A percentile compares a stretch with the other conserved stretches of the same genome.
phyloP scores from a whole-genome alignment of 768 basidiomycete genomes.

The Lactarius psammicola region DNA sequence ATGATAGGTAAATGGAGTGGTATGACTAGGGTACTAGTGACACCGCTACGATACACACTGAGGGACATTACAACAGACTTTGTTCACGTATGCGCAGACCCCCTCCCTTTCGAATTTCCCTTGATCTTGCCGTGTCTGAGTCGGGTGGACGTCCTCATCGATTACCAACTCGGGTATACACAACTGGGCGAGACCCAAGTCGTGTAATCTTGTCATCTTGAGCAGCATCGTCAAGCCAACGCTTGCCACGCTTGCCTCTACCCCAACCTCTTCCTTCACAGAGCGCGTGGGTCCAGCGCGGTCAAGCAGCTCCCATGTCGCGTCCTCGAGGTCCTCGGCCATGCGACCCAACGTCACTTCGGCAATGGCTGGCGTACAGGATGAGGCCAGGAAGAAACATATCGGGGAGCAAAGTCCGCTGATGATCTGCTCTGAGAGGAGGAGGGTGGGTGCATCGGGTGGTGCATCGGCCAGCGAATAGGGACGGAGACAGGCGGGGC shows the following conservation, averaged over 20 bases:
- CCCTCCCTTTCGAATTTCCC: neutral
- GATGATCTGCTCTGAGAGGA: conserved; percentile 61
- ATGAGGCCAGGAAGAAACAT: conserved; percentile 72
- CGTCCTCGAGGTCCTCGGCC: conserved; percentile 66
- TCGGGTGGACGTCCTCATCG: conserved; percentile 10
- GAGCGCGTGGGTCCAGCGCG: conserved; percentile 29
- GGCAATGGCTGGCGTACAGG: conserved; percentile 61
- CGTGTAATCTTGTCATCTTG: conserved; percentile 72
- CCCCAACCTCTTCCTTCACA: conserved; percentile 35
- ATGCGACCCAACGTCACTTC: conserved; percentile 66
- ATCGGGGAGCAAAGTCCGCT: conserved; percentile 78
- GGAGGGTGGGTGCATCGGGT: conserved; percentile 47
- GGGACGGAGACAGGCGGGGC: conserved; percentile 72
- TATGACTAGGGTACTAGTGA: neutral
- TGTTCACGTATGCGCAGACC: neutral
- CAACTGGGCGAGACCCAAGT: conserved; percentile 70
- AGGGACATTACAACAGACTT: neutral
- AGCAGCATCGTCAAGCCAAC: conserved; percentile 60
- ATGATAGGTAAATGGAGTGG: no score
- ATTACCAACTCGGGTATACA: conserved; percentile 35
- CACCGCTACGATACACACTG: neutral
- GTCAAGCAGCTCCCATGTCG: conserved; percentile 62
- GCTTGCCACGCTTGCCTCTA: conserved; percentile 34
- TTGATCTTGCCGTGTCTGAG: neutral
- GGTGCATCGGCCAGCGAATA: conserved; percentile 69